A percentile compares a stretch with the other conserved stretches of the same genome.
Conservation (phyloP, 306 rosid species). For the Castanospermum australe region DNA sequence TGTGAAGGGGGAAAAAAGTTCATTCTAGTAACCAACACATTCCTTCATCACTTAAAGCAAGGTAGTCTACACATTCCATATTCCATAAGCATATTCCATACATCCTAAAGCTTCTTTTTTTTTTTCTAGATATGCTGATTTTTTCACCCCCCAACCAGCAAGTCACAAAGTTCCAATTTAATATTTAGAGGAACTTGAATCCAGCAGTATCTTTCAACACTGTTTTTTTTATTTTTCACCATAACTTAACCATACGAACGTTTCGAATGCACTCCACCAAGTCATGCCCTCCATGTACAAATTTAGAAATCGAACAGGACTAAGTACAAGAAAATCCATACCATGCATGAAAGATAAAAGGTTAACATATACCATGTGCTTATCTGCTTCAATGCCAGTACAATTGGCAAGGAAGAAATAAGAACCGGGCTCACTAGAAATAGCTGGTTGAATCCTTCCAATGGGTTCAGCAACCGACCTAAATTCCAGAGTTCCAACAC, state of each 20-base stretch:
- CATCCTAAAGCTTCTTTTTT: too few relatives aligned
- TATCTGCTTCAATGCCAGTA: slow-evolving; percentile 48
- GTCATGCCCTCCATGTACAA: neutral
- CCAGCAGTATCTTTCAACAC: neutral
- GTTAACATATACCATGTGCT: slow-evolving; percentile 52
- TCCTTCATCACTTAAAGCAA: neutral
- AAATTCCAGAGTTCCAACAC: slow-evolving; percentile 93
- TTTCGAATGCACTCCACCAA: neutral
- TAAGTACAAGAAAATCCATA: neutral
- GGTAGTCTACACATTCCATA: neutral
- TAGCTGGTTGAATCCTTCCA: slow-evolving; percentile 82
- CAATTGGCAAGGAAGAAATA: slow-evolving; percentile 91
- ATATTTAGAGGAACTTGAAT: neutral
- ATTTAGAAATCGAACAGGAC: neutral
- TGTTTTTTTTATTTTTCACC: neutral
- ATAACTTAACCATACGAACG: neutral
- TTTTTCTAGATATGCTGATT: neutral
- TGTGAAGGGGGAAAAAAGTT: neutral
- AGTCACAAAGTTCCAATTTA: neutral
- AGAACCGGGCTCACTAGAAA: slow-evolving; percentile 83
- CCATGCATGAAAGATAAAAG: neutral
- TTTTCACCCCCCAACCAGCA: neutral
- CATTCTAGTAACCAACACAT: neutral
- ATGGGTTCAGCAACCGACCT: slow-evolving; percentile 96
- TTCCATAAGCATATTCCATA: neutral